phyloP scores from a whole-genome alignment of 106 monocot species.

The Platanthera guangdongensis region DNA sequence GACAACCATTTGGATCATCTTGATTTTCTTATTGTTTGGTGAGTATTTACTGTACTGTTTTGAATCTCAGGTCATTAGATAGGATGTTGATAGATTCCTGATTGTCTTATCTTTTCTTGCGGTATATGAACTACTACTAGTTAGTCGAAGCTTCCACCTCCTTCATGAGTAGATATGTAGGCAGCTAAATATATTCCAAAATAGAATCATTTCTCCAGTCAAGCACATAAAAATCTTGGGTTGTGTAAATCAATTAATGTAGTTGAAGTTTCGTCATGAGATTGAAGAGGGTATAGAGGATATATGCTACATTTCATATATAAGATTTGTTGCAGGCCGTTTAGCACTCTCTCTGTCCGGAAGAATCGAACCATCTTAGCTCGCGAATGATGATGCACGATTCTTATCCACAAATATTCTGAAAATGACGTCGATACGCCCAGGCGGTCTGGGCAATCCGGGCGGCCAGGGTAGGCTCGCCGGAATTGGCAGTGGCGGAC shows the following conservation, averaged over 20 bases:
- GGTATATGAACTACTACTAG: neutral
- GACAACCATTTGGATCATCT: constrained; percentile 80
- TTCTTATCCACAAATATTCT: too few species aligned
- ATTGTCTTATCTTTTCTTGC: neutral
- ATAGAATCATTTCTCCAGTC: neutral
- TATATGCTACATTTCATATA: neutral
- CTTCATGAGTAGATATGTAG: neutral
- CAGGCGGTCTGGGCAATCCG: too few species aligned
- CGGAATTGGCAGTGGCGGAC: too few species aligned
- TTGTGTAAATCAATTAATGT: neutral
- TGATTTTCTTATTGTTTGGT: constrained; percentile 95
- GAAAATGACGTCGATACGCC: too few species aligned
- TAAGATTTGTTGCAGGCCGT: neutral
- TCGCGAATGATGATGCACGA: too few species aligned
- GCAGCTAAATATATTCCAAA: neutral
- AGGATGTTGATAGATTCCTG: neutral
- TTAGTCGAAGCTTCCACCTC: neutral
- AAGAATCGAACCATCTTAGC: too few species aligned
- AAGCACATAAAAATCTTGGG: neutral
- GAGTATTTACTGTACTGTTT: constrained; percentile 18
- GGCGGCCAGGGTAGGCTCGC: too few species aligned
- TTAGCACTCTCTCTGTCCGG: too few species aligned
- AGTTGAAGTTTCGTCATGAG: neutral
- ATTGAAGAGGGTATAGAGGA: neutral
- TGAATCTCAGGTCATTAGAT: neutral